Percentiles rank a stretch among this genome's conserved stretches.
phyloP scores from a whole-genome alignment of 805 yeast species.

The Saccharomycopsis capsularis region DNA sequence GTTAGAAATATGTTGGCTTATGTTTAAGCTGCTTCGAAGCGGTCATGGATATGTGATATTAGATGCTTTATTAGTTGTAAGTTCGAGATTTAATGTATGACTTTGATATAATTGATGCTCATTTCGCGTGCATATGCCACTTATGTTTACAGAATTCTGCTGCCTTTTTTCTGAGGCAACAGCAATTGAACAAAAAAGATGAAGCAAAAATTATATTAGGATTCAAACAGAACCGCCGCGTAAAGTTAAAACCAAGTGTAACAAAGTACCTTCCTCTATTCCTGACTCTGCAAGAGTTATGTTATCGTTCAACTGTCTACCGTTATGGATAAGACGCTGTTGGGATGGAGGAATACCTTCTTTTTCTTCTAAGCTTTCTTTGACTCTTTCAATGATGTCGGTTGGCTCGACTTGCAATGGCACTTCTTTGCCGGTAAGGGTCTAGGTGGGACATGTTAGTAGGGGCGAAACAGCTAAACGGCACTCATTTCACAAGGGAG shows the following conservation, averaged over 20 bases:
- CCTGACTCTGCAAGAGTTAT: constrained; percentile 64
- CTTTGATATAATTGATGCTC: too few relatives aligned
- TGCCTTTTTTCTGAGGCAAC: too few relatives aligned
- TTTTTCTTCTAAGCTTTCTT: constrained; percentile 89
- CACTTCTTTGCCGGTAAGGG: constrained; percentile 32
- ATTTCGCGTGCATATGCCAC: too few relatives aligned
- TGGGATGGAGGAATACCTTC: constrained; percentile 97
- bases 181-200: too few relatives aligned
- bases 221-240: constrained; percentile 63
- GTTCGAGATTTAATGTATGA: too few relatives aligned
- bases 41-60: too few relatives aligned
- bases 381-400: constrained; percentile 55
- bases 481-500: too few relatives aligned
- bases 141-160: too few relatives aligned
- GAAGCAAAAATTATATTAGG: too few relatives aligned
- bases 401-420: constrained; percentile 29
- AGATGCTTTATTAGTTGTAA: too few relatives aligned
- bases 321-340: constrained; percentile 84
- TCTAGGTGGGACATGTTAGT: too few relatives aligned
- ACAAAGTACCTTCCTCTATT: constrained; percentile 77
- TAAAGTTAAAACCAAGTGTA: constrained; percentile 85
- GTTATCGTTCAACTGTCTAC: constrained; percentile 85
- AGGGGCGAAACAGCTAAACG: too few relatives aligned
- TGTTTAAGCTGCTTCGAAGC: constrained; percentile 45
- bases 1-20: constrained; percentile 72